Evolutionary conservation across 805 yeast species (phyloP).

Genomic region (Tetrapisispora phaffii): DNA sequence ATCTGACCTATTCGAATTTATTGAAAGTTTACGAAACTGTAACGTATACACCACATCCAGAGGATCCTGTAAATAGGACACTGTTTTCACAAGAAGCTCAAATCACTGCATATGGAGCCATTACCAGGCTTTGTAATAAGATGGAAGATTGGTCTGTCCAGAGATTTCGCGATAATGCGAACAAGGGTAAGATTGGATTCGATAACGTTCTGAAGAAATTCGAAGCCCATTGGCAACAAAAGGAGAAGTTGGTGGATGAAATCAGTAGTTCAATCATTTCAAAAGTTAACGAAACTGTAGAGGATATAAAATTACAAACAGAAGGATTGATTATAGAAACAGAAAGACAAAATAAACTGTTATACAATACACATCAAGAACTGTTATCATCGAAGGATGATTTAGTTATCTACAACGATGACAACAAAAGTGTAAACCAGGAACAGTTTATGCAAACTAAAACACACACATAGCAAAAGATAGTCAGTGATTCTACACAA

Average conservation of each 20-base stretch:
- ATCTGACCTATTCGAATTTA: slow-evolving; percentile 69
- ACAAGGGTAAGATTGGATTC: slow-evolving; percentile 72
- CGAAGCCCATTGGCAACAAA: slow-evolving; percentile 28
- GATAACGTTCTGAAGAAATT: slow-evolving; percentile 59
- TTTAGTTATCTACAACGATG: neutral
- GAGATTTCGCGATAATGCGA: slow-evolving; percentile 81
- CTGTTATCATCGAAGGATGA: neutral
- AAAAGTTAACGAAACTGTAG: slow-evolving; percentile 27
- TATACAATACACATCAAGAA: slow-evolving; percentile 2
- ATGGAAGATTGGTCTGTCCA: slow-evolving; percentile 89
- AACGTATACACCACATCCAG: slow-evolving; percentile 60
- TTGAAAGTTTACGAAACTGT: slow-evolving; percentile 81
- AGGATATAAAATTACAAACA: slow-evolving; percentile 18
- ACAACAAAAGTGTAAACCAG: neutral
- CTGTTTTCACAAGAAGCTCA: slow-evolving; percentile 74
- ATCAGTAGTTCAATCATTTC: slow-evolving; percentile 17
- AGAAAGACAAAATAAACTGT: slow-evolving; percentile 13
- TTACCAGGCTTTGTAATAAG: slow-evolving; percentile 62
- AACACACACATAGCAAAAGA: too few relatives aligned
- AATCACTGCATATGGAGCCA: slow-evolving; percentile 73
- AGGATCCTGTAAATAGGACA: slow-evolving; percentile 43
- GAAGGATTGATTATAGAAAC: slow-evolving; percentile 21
- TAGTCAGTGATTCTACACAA: too few relatives aligned
- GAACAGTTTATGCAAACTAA: too few relatives aligned
- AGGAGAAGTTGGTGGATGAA: slow-evolving; percentile 23